Conservation (phyloP, 495 filamentous ascomycete species). For the Xylaria castorea region DNA sequence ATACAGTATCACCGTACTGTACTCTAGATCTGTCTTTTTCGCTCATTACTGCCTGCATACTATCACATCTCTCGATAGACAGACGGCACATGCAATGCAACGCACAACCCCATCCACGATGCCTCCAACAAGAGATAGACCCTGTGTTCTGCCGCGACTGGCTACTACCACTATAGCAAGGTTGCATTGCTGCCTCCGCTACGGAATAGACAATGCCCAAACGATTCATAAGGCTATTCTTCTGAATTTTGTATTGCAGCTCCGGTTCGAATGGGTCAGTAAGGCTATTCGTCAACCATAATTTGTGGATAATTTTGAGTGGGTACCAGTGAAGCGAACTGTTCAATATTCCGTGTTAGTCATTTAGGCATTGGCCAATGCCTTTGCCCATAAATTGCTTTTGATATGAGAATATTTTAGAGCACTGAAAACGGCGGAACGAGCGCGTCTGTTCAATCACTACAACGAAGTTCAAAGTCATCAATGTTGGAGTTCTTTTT, state of each 20-base stretch:
- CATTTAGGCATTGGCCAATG: constrained; percentile 22
- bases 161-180: constrained; percentile 11
- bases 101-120: constrained; percentile 18
- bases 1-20: background rate
- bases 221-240: constrained; percentile 17
- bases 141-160: constrained; percentile 21
- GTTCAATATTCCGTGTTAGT: constrained; percentile 12
- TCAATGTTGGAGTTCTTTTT: background rate
- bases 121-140: constrained; percentile 20
- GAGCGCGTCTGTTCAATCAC: constrained; percentile 7
- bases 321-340: constrained; percentile 9
- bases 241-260: background rate
- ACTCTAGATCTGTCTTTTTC: constrained; percentile 19
- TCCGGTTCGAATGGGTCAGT: constrained; percentile 19
- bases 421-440: background rate
- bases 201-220: constrained; percentile 20
- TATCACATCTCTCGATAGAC: constrained; percentile 19
- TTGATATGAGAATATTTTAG: background rate
- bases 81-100: constrained; percentile 26
- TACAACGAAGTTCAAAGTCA: background rate
- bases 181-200: constrained; percentile 17
- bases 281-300: constrained; percentile 13
- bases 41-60: constrained; percentile 16
- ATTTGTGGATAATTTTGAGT: constrained; percentile 3
- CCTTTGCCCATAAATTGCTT: constrained; percentile 10